Conservation (phyloP, 805 yeast species). For the Zygotorulaspora sp. region DNA sequence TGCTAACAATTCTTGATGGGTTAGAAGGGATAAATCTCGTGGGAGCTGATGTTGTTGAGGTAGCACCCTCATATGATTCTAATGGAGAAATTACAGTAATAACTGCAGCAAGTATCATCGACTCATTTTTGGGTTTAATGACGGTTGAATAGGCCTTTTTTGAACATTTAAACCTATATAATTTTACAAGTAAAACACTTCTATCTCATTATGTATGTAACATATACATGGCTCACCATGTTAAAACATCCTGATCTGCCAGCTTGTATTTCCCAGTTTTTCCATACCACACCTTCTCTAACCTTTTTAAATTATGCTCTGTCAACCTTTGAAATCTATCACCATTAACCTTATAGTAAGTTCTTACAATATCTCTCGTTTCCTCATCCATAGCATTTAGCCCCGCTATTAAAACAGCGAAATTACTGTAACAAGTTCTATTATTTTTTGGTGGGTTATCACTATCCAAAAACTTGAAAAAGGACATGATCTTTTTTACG, state of each 20-base stretch:
- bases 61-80: slow-evolving; percentile 57
- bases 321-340: slow-evolving; percentile 32
- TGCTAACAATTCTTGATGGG: slow-evolving; percentile 51
- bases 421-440: slow-evolving; percentile 36
- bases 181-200: slow-evolving; percentile 2
- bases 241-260: slow-evolving; percentile 34
- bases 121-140: slow-evolving; percentile 45
- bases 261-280: slow-evolving; percentile 28
- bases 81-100: slow-evolving; percentile 54
- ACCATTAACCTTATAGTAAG: slow-evolving; percentile 32
- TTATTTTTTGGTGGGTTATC: slow-evolving; percentile 35
- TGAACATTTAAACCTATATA: background rate
- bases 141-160: slow-evolving; percentile 25
- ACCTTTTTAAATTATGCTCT: slow-evolving; percentile 33
- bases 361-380: slow-evolving; percentile 30
- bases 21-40: slow-evolving; percentile 53
- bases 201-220: slow-evolving; percentile 1
- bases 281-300: slow-evolving; percentile 36
- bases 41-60: slow-evolving; percentile 70
- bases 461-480: slow-evolving; percentile 33
- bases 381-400: slow-evolving; percentile 35
- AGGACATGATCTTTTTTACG: slow-evolving; percentile 31
- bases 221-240: slow-evolving; percentile 24
- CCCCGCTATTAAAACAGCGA: slow-evolving; percentile 37
- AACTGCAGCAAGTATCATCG: slow-evolving; percentile 58